Conservation (phyloP, 2,329 filamentous ascomycete genomes). For the Penicillium aurantiogriseum region DNA sequence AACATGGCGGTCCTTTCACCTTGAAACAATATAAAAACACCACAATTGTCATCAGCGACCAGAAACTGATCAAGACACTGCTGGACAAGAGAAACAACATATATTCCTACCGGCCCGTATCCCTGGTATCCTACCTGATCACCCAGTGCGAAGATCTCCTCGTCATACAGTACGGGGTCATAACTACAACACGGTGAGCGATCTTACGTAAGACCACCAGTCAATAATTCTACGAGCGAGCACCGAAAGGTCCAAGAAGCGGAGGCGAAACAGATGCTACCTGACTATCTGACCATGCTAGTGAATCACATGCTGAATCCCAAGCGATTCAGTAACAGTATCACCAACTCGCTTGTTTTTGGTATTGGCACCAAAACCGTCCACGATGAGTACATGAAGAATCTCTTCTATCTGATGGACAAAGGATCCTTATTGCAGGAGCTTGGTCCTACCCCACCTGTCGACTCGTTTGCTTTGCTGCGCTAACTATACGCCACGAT, state of each 20-base stretch:
- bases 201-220: too few species aligned
- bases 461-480: neutral
- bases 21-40: neutral
- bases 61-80: neutral
- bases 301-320: slow-evolving; percentile 50
- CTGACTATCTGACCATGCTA: slow-evolving; percentile 45
- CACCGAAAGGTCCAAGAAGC: slow-evolving; percentile 44
- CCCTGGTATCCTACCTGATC: neutral
- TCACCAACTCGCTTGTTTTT: slow-evolving; percentile 33
- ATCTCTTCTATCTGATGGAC: too few species aligned
- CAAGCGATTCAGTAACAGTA: slow-evolving; percentile 51
- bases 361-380: neutral
- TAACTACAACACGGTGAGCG: too few species aligned
- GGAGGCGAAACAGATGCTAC: slow-evolving; percentile 50
- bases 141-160: neutral
- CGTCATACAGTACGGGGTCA: too few species aligned
- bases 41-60: neutral
- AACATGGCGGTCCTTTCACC: neutral
- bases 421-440: too few species aligned
- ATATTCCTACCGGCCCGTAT: neutral
- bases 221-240: neutral
- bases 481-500: neutral
- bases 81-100: neutral
- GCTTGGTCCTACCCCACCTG: too few species aligned
- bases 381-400: neutral